Evolutionary conservation across 208 protist genomes (phyloP).

Genomic region (Blastocrithidia nonstop): DNA sequence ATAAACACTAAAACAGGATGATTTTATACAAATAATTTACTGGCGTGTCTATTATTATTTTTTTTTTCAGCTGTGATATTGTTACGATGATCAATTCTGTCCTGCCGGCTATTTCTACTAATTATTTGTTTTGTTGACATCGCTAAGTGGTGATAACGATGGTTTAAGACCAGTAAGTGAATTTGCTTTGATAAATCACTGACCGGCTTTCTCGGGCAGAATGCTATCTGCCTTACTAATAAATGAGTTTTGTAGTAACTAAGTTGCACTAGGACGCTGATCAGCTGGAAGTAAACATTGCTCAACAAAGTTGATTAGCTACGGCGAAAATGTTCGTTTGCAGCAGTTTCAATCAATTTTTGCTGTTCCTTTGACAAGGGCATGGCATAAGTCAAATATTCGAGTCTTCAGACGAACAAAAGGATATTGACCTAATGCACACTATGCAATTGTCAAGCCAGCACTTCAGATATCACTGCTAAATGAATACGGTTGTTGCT

Average conservation of each 20-base stretch:
- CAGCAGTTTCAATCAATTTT: slow-evolving; percentile 44
- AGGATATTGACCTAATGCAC: slow-evolving; percentile 70
- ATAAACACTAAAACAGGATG: too few species aligned
- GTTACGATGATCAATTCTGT: neutral
- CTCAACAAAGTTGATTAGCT: slow-evolving; percentile 66
- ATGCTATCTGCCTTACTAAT: slow-evolving; percentile 41
- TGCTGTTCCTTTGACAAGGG: slow-evolving; percentile 41
- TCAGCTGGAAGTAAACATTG: slow-evolving; percentile 40
- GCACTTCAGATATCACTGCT: slow-evolving; percentile 87
- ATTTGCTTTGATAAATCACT: slow-evolving; percentile 23
- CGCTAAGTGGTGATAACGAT: neutral
- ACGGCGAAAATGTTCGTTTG: slow-evolving; percentile 27
- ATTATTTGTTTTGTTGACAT: neutral
- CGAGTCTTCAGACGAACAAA: slow-evolving; percentile 54
- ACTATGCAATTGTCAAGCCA: slow-evolving; percentile 82
- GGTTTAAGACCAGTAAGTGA: neutral
- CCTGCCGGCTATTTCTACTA: neutral
- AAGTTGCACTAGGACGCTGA: slow-evolving; percentile 38
- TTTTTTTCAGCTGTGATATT: too few species aligned
- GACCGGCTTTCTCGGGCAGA: slow-evolving; percentile 36
- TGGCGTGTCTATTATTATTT: too few species aligned
- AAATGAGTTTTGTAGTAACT: slow-evolving; percentile 62
- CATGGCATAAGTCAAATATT: slow-evolving; percentile 72
- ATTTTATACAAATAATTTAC: too few species aligned
- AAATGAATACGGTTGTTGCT: slow-evolving; percentile 79